Conservation (phyloP, 768 basidiomycete genomes). For the Piloderma croceum region DNA sequence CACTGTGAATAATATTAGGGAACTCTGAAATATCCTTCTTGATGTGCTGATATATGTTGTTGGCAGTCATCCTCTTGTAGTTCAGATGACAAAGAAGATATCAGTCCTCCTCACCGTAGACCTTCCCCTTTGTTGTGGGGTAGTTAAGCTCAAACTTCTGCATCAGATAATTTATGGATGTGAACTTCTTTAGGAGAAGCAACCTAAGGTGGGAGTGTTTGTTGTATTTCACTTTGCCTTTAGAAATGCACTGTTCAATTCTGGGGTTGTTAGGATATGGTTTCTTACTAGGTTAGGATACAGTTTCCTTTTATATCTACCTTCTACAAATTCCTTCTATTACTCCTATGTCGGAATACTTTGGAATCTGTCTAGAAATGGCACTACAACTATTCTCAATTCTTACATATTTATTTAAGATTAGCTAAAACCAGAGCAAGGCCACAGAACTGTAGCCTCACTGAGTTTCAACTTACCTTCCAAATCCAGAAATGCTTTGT, state of each 20-base stretch:
- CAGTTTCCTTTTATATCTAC: too few relatives aligned
- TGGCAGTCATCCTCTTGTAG: conserved; percentile 83
- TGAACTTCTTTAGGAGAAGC: conserved; percentile 77
- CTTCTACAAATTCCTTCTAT: too few relatives aligned
- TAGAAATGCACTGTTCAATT: conserved; percentile 75
- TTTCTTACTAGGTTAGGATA: too few relatives aligned
- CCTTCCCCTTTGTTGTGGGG: conserved; percentile 92
- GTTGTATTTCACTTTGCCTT: conserved; percentile 86
- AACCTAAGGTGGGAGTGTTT: conserved; percentile 77
- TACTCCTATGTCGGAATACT: too few relatives aligned
- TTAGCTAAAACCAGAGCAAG: too few relatives aligned
- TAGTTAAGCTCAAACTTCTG: conserved; percentile 96
- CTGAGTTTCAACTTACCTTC: too few relatives aligned
- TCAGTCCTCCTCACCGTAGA: conserved; percentile 93
- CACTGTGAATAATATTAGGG: too few relatives aligned
- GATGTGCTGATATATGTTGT: conserved; percentile 91
- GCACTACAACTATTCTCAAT: too few relatives aligned
- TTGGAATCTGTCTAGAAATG: too few relatives aligned
- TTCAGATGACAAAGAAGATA: conserved; percentile 87
- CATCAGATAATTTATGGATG: conserved; percentile 83
- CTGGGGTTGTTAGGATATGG: conserved; percentile 76
- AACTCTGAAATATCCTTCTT: conserved; percentile 96
- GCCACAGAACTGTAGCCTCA: too few relatives aligned
- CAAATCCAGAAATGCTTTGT: too few relatives aligned
- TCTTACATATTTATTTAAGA: too few relatives aligned